Base-by-base conservation (phyloP, 768 basidiomycete genomes). In the Tricholoma saponaceum region DNA sequence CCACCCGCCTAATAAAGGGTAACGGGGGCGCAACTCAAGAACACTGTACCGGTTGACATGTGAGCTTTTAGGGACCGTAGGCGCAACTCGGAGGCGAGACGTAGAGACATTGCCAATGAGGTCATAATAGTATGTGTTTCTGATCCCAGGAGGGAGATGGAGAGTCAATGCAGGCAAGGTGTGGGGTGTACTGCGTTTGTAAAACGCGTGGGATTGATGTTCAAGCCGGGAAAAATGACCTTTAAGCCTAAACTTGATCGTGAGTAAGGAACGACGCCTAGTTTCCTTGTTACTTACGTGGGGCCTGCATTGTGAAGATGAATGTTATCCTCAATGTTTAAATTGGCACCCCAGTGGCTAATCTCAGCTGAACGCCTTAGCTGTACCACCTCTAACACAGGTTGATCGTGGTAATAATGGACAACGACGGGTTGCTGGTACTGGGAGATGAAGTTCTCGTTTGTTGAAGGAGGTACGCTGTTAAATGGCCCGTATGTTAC, bases 101-200 rank as follows among this genome's bases (percentile, higher is more conserved):
- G 95, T 98, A 1, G 96, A 98, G 43, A 99, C 95, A 68, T 99
- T 99, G 53, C 97, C 97, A 63, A 95, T 89, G 51, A 84, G 75
- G 72, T 99, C 97, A 68, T 90, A 92, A 74, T 83, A 98, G 74
- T 98, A 98, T 0, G 87, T 81, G 59, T 89, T 83, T 59, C 83
- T 83, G 56, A 95, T 85, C 30, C 89, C 87, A 4, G 93, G 72
- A 9, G 97, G 97, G 20, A 98, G 86, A 50, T 86, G 83, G 44
- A 97, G 73, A n/a, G 79, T 79, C 52, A 98, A 66, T 22, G 83
- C 81, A n/a, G 83, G 79, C 30, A 98, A 75, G 55, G 89, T 81
- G 60, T 93, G 89, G 18, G 86, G 75, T 6, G 84, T 67, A n/a
- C 80, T 64, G n/a, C 80, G 80, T 54, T 86, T 82, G 69, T 83